Base-by-base conservation (phyloP, 2,329 filamentous ascomycete genomes). In the Clonostachys byssicola region DNA sequence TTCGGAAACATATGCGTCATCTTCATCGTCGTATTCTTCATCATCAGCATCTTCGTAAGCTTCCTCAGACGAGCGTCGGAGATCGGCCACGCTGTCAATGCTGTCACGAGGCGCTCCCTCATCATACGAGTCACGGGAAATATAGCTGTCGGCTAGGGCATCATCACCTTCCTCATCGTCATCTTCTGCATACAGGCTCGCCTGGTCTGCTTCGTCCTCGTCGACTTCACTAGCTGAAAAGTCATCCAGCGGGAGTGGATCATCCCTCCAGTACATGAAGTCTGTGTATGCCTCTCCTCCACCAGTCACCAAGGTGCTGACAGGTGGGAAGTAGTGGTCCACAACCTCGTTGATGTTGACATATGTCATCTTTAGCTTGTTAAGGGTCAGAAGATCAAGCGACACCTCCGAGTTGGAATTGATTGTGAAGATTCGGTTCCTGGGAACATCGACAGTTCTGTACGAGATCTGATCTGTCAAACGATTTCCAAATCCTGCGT, bases 341-440 rank as follows among this genome's bases (percentile, higher is more conserved):
- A 99, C 89, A 49, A 99, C 86, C 65, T 99, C 95, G 50, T 89
- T 86, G 85, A 99, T 99, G 59, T 89, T 92, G 52, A 96, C 90
- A 63, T 99, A 99, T 53, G 89, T 96, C 59, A 95, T 92, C 71
- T 94, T 96, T 64, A 97, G 88, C 64, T 91, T 95, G 69, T 95
- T 96, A 47, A 97, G 77, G 52, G 85, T 92, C 40, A 97, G 73
- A 41, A 99, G 74, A 62, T 97, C 92, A 18, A 99, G 74, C 30
- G 88, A 92, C 33, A 99, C 92, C 66, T 99, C 94, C 2, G 92
- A 92, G 61, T 97, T 95, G 46, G 89, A 94, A 67, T 99, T 99
- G 75, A 99, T 99, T 14, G 94, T 96, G 67, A 99, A 99, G 56
- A 99, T 99, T 46, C 94, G 82, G 20, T 87, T 95, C 45, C 88